phyloP scores from a whole-genome alignment of 192 early-diverging fungal genomes.

The Coemansia sp. region DNA sequence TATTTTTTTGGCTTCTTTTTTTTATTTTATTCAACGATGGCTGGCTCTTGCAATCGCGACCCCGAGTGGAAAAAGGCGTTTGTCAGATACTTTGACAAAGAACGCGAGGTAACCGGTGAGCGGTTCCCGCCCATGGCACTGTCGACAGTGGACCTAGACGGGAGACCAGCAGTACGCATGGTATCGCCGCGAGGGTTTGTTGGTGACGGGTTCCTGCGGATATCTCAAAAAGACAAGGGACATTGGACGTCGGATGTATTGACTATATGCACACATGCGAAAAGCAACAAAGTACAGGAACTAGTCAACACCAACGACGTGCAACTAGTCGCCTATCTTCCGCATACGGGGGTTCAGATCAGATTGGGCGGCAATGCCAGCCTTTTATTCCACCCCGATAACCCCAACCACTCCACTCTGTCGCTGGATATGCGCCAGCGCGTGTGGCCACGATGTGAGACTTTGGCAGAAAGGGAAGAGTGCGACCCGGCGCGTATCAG shows the following conservation, averaged over 20 bases:
- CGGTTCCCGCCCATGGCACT: conserved; percentile 34
- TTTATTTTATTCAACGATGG: conserved; percentile 6
- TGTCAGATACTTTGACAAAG: conserved; percentile 21
- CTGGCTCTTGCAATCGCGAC: conserved; percentile 23
- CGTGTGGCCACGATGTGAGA: conserved; percentile 36
- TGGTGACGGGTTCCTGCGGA: conserved; percentile 40
- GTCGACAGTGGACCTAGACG: conserved; percentile 41
- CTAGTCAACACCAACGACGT: conserved; percentile 36
- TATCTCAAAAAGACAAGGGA: conserved; percentile 23
- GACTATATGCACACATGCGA: conserved; percentile 48
- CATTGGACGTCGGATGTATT: conserved; percentile 50
- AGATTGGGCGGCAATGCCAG: conserved; percentile 42
- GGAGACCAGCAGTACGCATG: conserved; percentile 42
- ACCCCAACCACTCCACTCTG: conserved; percentile 43
- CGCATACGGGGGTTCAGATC: conserved; percentile 30
- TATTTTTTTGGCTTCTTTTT: not conserved
- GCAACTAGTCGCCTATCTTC: conserved; percentile 39
- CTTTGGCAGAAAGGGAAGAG: conserved; percentile 7
- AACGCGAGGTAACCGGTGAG: conserved; percentile 23
- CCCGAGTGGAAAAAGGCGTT: conserved; percentile 49
- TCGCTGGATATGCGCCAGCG: conserved; percentile 45
- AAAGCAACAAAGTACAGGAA: conserved; percentile 50
- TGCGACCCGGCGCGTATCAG: conserved; percentile 9
- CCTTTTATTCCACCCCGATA: conserved; percentile 47
- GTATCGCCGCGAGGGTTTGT: conserved; percentile 47